Evolutionary conservation across 768 basidiomycete species (phyloP).

Genomic region (Rhodotorula taiwanensis): DNA sequence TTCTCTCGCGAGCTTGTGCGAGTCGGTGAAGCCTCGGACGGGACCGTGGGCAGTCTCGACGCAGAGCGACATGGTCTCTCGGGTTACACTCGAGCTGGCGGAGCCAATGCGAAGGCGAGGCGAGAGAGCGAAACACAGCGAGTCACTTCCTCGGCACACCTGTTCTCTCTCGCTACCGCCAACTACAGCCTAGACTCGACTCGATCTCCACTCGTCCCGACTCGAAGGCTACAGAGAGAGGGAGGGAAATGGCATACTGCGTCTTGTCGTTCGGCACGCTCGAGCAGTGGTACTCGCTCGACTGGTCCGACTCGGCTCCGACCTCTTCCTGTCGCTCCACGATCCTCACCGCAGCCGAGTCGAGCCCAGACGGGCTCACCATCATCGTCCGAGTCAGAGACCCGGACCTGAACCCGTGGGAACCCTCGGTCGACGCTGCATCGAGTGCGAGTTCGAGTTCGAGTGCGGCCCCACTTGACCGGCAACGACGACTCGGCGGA

Average conservation of each 20-base stretch:
- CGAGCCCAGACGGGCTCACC: neutral
- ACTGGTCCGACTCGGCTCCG: neutral
- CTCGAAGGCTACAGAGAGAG: too few relatives aligned
- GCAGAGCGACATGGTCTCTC: too few relatives aligned
- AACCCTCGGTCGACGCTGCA: neutral
- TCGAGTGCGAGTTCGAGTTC: slow-evolving; percentile 2
- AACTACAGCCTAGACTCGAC: too few relatives aligned
- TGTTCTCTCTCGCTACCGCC: too few relatives aligned
- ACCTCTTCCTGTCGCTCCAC: too few relatives aligned
- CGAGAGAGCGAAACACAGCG: too few relatives aligned
- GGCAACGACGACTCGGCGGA: too few relatives aligned
- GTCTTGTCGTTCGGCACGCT: slow-evolving; percentile 15
- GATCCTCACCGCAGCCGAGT: neutral
- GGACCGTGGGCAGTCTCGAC: slow-evolving; percentile 10
- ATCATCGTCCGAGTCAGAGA: slow-evolving; percentile 1
- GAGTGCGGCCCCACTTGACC: slow-evolving; percentile 6
- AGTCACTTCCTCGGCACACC: too few relatives aligned
- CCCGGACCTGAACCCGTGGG: slow-evolving; percentile 6
- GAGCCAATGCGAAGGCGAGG: too few relatives aligned
- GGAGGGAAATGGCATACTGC: too few relatives aligned
- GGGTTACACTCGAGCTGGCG: too few relatives aligned
- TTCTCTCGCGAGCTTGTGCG: neutral
- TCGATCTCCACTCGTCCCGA: too few relatives aligned
- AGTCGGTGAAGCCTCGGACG: slow-evolving; percentile 14
- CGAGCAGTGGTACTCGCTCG: neutral